Evolutionary conservation across 805 yeast species (phyloP).

Genomic region (Starmerella vaccinii): DNA sequence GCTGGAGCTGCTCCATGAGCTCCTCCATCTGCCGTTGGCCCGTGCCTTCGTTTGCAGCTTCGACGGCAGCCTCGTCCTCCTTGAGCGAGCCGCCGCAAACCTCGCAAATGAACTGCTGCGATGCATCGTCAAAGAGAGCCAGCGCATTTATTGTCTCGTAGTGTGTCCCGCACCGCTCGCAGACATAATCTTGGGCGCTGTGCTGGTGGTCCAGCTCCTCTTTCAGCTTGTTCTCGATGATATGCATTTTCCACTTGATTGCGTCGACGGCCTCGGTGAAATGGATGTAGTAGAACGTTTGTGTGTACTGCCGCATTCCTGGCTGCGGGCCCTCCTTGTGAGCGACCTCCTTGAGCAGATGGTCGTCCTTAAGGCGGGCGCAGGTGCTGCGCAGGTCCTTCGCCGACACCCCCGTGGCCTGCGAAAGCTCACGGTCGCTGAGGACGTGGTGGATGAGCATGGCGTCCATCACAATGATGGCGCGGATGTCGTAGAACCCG

Average conservation of each 20-base stretch:
- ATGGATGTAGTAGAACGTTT: constrained; percentile 79
- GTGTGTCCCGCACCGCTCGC: constrained; percentile 74
- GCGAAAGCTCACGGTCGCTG: constrained; percentile 82
- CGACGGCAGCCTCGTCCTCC: constrained; percentile 45
- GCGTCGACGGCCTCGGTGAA: constrained; percentile 90
- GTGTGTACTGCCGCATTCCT: constrained; percentile 56
- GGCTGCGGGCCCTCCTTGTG: constrained; percentile 44
- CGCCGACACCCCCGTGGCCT: constrained; percentile 68
- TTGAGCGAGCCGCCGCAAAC: constrained; percentile 65
- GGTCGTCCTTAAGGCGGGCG: constrained; percentile 72
- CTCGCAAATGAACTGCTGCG: constrained; percentile 72
- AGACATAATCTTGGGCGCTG: constrained; percentile 88
- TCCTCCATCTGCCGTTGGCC: constrained; percentile 54
- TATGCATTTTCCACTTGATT: constrained; percentile 91
- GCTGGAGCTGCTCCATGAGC: constrained; percentile 82
- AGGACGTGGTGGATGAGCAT: constrained; percentile 76
- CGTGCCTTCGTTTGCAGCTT: constrained; percentile 45
- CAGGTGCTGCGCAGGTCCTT: constrained; percentile 79
- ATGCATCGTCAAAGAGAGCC: constrained; percentile 66
- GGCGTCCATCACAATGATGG: constrained; percentile 78
- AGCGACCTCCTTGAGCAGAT: constrained; percentile 40
- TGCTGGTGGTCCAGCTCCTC: constrained; percentile 75
- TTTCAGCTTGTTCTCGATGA: constrained; percentile 65
- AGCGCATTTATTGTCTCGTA: constrained; percentile 83
- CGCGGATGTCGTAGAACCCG: constrained; percentile 79